Percentiles rank a stretch among this genome's conserved stretches.
These are phyloP conservation scores for Boletus reticuloceps DNA, from an alignment of 768 basidiomycete genomes.

Conservation along the genomic window DNA sequence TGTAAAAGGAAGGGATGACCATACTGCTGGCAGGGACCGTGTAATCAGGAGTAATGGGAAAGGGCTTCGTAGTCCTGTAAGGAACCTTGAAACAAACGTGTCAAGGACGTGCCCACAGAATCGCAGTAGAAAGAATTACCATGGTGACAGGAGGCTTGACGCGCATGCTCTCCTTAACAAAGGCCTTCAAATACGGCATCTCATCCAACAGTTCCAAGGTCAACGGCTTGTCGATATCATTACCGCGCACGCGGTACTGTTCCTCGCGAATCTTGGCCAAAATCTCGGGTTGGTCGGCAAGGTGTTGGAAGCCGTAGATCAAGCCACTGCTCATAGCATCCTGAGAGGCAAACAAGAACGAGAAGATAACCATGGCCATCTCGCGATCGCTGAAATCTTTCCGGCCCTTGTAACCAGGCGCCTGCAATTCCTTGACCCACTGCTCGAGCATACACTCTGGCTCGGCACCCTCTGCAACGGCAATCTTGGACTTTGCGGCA, in stretches of 20 bases:
- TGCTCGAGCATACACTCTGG: conserved; percentile 90
- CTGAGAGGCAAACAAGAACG: conserved; percentile 94
- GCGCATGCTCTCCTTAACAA: conserved; percentile 91
- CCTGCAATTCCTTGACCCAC: conserved; percentile 77
- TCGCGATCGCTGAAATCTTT: conserved; percentile 89
- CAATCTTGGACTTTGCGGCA: conserved; percentile 72
- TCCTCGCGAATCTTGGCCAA: conserved; percentile 88
- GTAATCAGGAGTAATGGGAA: conserved; percentile 91
- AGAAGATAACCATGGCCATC: conserved; percentile 96
- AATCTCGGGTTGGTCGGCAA: conserved; percentile 89
- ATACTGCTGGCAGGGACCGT: conserved; percentile 89
- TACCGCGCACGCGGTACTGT: conserved; percentile 79
- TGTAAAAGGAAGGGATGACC: conserved; percentile 93
- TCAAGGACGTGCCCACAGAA: conserved; percentile 3
- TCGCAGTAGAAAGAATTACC: conserved; percentile 44
- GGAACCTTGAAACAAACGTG: conserved; percentile 61
- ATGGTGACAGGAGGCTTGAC: conserved; percentile 94
- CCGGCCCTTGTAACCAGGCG: conserved; percentile 67
- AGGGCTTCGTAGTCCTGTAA: conserved; percentile 84
- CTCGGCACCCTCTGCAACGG: conserved; percentile 77
- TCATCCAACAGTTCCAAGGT: conserved; percentile 88
- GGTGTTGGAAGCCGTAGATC: conserved; percentile 95
- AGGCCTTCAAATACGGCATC: conserved; percentile 90
- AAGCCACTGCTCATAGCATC: conserved; percentile 98
- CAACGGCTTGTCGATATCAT: conserved; percentile 71